Percentiles rank a stretch among this genome's conserved stretches.
phyloP scores from a whole-genome alignment of 805 yeast species.

The Pichia scutulata region DNA sequence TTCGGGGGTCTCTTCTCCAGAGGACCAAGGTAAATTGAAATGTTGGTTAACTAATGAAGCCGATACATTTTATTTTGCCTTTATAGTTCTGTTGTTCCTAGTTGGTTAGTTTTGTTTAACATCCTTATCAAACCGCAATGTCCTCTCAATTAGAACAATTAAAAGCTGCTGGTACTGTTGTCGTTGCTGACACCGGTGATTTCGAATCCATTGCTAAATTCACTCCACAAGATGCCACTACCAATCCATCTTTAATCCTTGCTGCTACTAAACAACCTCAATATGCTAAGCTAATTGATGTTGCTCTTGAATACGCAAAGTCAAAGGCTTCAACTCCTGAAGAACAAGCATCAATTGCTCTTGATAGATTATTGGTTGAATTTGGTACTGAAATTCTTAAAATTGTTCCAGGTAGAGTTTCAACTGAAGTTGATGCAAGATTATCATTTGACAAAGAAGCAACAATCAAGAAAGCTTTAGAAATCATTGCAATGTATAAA shows the following conservation, averaged over 20 bases:
- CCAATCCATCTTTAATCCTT: conserved; percentile 94
- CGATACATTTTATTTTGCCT: too few relatives aligned
- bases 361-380: conserved; percentile 89
- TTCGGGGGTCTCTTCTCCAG: not conserved
- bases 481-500: conserved; percentile 82
- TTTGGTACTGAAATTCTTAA: conserved; percentile 89
- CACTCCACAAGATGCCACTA: conserved; percentile 98
- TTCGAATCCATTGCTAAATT: conserved; percentile 95
- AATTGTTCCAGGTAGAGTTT: conserved; percentile 98
- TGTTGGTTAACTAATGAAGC: too few relatives aligned
- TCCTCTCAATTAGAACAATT: conserved; percentile 88
- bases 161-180: conserved; percentile 91
- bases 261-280: conserved; percentile 91
- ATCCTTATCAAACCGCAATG: conserved; percentile 10
- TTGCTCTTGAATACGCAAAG: conserved; percentile 83
- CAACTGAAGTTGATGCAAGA: conserved; percentile 98
- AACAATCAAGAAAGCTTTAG: conserved; percentile 87
- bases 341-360: conserved; percentile 72
- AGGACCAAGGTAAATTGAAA: too few relatives aligned
- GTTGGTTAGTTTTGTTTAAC: not conserved
- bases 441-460: conserved; percentile 93
- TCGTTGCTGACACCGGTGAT: conserved; percentile 98
- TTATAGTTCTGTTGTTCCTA: not conserved
- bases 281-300: conserved; percentile 83
- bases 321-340: conserved; percentile 47